Percentiles rank a stretch among this genome's conserved stretches.
phyloP scores from a whole-genome alignment of 1,284 basidiomycete genomes.

The Cryptococcus sp. region DNA sequence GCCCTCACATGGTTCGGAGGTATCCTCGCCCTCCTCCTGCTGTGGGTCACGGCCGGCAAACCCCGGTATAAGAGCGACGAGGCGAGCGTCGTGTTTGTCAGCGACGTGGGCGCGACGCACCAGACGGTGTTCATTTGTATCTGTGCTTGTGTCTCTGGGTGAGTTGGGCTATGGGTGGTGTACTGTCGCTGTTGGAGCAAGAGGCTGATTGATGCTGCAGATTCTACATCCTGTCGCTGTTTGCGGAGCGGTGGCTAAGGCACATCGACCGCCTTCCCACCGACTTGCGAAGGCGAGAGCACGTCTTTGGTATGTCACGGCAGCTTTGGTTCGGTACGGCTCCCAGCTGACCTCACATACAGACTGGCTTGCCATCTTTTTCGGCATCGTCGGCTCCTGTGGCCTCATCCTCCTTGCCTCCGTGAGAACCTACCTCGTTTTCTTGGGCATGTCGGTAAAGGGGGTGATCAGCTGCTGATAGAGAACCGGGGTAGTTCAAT shows the following conservation, averaged over 20 bases:
- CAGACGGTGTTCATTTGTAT: constrained; percentile 50
- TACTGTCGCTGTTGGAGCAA: no score
- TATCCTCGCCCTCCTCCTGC: constrained; percentile 42
- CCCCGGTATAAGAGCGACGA: constrained; percentile 45
- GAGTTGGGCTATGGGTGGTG: constrained; percentile 8
- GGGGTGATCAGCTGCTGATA: background rate
- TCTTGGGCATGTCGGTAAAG: background rate
- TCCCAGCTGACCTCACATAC: constrained; percentile 3
- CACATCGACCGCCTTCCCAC: constrained; percentile 54
- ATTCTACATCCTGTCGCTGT: constrained; percentile 48
- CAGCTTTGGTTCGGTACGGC: no score
- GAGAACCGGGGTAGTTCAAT: constrained; percentile 35
- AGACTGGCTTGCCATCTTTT: constrained; percentile 52
- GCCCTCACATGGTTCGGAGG: constrained; percentile 42
- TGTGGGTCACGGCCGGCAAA: constrained; percentile 50
- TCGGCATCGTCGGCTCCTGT: constrained; percentile 48
- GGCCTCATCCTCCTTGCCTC: constrained; percentile 52
- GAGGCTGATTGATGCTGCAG: constrained; percentile 3
- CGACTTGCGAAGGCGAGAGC: constrained; percentile 48
- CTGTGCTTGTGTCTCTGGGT: constrained; percentile 30
- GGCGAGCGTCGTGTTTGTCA: constrained; percentile 51
- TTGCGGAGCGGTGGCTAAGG: constrained; percentile 54
- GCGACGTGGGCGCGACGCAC: constrained; percentile 52
- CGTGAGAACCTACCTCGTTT: constrained; percentile 32
- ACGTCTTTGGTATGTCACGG: constrained; percentile 40